Evolutionary conservation across 176 grass and related monocot genomes (phyloP), one percentile per base, ranked within the genome.

Genomic region (Oryza meridionalis): DNA sequence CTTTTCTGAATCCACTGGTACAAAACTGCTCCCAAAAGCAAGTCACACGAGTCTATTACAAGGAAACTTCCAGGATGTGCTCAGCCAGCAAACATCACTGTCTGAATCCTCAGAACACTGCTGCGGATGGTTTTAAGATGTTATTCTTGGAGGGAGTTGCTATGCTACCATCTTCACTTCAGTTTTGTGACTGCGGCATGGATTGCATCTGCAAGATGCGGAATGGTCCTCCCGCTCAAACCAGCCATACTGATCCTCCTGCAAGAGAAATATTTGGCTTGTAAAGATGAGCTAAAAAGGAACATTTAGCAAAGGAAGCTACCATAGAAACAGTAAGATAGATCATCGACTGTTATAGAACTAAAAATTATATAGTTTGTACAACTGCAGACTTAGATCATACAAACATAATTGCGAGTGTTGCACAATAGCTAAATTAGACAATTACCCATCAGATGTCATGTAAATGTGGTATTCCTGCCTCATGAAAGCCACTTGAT

Each of bases 231-330:
- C 26, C 67, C 50, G 87, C 47, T 96, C 75, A 99, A 88, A 81
- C 96, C 96, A 42, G 96, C 96, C 93, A 99, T 99, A 79, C 96
- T 99, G 81, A 99, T 99, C 80, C 96, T 92, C 96, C 96, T 99
- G 96, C 80, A 89, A 61, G 33, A 84, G 74, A 70, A 65, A 82
- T 72, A 50, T 35, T 66, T 0, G n/a, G 17, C 3, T 55, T 67
- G 79, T 40, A 65, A 49, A 19, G 24, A 65, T 75, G 59, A 83
- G 65, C 7, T 65, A 49, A 19, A 83, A 3, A 11, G 17, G 19
- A 29, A 64, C 51, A 31, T 17, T 82, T 31, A 11, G 21, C 10
- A 27, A 27, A 9, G 22, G 59, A 58, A 40, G 58, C 32, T 22
- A 40, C 19, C 31, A 70, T 4, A 16, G 49, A 51, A 51, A 51